Conservation (phyloP, 192 early-diverging fungal genomes). For the Diversispora epigaea region DNA sequence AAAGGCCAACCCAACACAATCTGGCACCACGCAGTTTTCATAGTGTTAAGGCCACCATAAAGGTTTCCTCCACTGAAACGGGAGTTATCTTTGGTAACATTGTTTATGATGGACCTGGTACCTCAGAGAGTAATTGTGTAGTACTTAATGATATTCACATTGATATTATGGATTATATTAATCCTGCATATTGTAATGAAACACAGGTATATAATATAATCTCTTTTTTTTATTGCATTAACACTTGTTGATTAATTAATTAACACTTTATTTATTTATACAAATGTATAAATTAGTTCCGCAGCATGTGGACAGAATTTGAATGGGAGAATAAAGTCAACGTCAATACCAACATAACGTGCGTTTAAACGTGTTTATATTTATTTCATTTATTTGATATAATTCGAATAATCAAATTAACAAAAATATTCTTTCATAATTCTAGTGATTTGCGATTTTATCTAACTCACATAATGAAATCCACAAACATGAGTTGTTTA, state of each 20-base stretch:
- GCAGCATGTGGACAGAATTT: conserved; percentile 98
- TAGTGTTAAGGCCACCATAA: conserved; percentile 94
- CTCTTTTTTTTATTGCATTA: conserved; percentile 10
- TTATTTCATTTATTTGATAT: not conserved
- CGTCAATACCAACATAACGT: conserved; percentile 91
- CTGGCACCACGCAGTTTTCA: conserved; percentile 91
- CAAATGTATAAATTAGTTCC: conserved; percentile 78
- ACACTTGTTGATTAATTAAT: not conserved
- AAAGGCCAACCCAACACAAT: conserved; percentile 85
- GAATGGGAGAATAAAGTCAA: conserved; percentile 99
- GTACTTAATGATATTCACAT: conserved; percentile 98
- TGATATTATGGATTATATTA: conserved; percentile 99
- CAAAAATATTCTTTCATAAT: not conserved
- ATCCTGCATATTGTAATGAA: conserved; percentile 85
- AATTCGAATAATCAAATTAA: not conserved
- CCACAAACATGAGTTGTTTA: conserved; percentile 97
- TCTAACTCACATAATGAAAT: conserved; percentile 90
- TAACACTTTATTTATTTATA: not conserved
- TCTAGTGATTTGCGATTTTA: conserved; percentile 81
- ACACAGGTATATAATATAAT: conserved; percentile 56
- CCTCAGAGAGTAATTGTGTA: conserved; percentile 87
- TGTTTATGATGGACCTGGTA: conserved; percentile 94
- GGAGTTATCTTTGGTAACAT: conserved; percentile 99
- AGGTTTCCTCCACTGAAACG: conserved; percentile 95
- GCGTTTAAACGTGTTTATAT: conserved; percentile 35